Conservation (phyloP, 441 rosid genomes). For the Pelargonium australe region DNA sequence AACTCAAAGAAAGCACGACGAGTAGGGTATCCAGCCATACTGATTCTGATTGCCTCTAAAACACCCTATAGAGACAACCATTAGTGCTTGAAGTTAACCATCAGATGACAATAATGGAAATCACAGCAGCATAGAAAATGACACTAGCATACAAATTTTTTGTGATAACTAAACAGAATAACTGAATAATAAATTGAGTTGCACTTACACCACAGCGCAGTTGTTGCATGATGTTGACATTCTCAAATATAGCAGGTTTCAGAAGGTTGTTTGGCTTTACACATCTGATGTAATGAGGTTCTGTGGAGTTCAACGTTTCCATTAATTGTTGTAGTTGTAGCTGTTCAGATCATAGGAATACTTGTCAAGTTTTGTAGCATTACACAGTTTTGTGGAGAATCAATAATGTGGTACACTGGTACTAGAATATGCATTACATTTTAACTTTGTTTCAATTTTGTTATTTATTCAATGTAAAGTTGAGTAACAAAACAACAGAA, state of each 20-base stretch:
- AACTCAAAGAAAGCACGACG: conserved; percentile 91
- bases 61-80: conserved; percentile 66
- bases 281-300: conserved; percentile 97
- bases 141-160: conserved; percentile 9
- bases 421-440: background rate
- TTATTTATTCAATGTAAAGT: background rate
- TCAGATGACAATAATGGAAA: too few relatives aligned
- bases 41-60: conserved; percentile 95
- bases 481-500: background rate
- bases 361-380: conserved; percentile 16
- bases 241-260: conserved; percentile 93
- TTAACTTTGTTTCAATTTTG: conserved; percentile 2
- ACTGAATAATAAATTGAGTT: conserved; percentile 15
- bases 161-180: conserved; percentile 15
- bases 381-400: conserved; percentile 9
- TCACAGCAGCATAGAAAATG: background rate
- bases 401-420: background rate
- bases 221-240: conserved; percentile 94
- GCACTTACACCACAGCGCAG: conserved; percentile 90
- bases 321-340: conserved; percentile 79
- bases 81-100: conserved; percentile 9
- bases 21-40: conserved; percentile 98
- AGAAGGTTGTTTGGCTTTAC: conserved; percentile 92
- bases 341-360: conserved; percentile 38
- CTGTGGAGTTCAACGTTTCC: conserved; percentile 92